Percentiles rank a stretch among this genome's conserved stretches.
phyloP scores from a whole-genome alignment of 352 stramenopile genomes.

The Pythium pectinolyticum region DNA sequence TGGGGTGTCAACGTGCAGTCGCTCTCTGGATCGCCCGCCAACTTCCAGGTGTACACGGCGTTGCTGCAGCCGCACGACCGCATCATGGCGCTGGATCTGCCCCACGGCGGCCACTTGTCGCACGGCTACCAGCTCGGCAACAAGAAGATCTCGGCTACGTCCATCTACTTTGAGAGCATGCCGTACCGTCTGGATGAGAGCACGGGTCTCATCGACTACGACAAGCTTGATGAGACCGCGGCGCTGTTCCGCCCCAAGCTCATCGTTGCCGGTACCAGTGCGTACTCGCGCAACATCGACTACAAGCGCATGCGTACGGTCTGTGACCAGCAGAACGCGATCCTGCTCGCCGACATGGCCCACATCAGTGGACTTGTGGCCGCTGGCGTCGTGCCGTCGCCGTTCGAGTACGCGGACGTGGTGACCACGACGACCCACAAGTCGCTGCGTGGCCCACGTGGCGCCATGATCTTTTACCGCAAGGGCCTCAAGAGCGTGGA shows the following conservation, averaged over 20 bases:
- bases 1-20: slow-evolving; percentile 98
- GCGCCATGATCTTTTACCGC: slow-evolving; percentile 99
- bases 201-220: slow-evolving; percentile 99
- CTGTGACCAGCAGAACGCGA: slow-evolving; percentile 91
- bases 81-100: slow-evolving; percentile 98
- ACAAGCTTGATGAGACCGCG: slow-evolving; percentile 95
- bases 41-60: slow-evolving; percentile 99
- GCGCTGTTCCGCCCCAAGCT: slow-evolving; percentile 96
- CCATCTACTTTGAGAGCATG: slow-evolving; percentile 99
- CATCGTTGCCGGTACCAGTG: slow-evolving; percentile 98
- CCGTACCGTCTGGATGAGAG: slow-evolving; percentile 96
- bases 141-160: slow-evolving; percentile 99
- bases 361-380: slow-evolving; percentile 99
- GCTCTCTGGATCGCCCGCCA: slow-evolving; percentile 97
- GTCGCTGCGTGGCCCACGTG: slow-evolving; percentile 96
- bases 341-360: slow-evolving; percentile 99
- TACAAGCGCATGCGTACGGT: slow-evolving; percentile 98
- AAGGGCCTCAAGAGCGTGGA: slow-evolving; percentile 93
- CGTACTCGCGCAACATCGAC: slow-evolving; percentile 98
- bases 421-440: slow-evolving; percentile 99
- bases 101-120: slow-evolving; percentile 97
- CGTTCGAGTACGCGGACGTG: slow-evolving; percentile 98
- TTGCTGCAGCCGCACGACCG: slow-evolving; percentile 98
- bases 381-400: slow-evolving; percentile 94
- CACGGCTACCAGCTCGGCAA: slow-evolving; percentile 98